These are phyloP conservation scores for Fusarium continuum DNA, from an alignment of 2,329 filamentous ascomycete species.

Conservation along the genomic window DNA sequence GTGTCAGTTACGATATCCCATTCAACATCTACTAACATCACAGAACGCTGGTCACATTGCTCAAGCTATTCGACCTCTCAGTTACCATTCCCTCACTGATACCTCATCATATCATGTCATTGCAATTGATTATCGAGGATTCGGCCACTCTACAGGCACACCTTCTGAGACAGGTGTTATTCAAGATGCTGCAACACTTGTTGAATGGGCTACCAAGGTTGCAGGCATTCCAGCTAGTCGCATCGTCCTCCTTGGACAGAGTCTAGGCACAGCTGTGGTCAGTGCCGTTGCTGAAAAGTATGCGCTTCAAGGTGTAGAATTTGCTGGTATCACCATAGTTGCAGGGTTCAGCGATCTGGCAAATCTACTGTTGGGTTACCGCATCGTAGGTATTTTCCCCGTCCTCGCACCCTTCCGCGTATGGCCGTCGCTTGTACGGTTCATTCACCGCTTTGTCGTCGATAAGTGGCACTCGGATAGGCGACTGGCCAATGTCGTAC, in stretches of 20 bases:
- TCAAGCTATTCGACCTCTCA: constrained; percentile 77
- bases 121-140: constrained; percentile 92
- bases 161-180: constrained; percentile 86
- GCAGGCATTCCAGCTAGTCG: constrained; percentile 72
- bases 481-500: constrained; percentile 68
- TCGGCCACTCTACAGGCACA: constrained; percentile 79
- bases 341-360: constrained; percentile 81
- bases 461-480: constrained; percentile 82
- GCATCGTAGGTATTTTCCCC: constrained; percentile 79
- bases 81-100: constrained; percentile 79
- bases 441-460: constrained; percentile 70
- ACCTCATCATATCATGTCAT: constrained; percentile 81
- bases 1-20: constrained; percentile 38
- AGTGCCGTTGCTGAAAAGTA: constrained; percentile 78
- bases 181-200: constrained; percentile 75
- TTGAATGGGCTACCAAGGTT: constrained; percentile 75
- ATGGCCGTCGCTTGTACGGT: constrained; percentile 71
- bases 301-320: constrained; percentile 67
- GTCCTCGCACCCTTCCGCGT: constrained; percentile 77
- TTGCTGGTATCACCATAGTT: constrained; percentile 82
- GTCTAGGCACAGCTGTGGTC: constrained; percentile 86
- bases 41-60: constrained; percentile 88
- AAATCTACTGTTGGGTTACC: constrained; percentile 78
- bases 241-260: constrained; percentile 87
- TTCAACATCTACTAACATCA: constrained; percentile 23